Evolutionary conservation across 129 eudicot genomes (phyloP), one percentile per base, ranked within the genome.

Genomic region (Calendula officinalis): DNA sequence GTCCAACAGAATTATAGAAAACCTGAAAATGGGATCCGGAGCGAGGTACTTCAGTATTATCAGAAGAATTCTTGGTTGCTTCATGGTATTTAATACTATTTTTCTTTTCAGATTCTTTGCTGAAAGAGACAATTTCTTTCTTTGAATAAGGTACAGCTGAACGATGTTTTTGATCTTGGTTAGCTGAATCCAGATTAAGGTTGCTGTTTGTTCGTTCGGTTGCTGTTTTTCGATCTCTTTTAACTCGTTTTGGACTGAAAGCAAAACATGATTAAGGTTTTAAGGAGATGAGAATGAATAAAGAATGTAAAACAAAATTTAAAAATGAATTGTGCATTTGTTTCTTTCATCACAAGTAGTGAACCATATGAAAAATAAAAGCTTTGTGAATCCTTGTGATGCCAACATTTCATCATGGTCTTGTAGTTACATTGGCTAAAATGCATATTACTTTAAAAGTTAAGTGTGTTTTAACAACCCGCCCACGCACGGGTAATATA

Each of bases 1-100:
- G 7, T 12, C 56, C 40, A 60, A 61, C 8, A 51, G n/a, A 51
- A 10, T 37, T 35, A 43, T 62, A 39, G 41, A 38, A 42, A 58
- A 86, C 98, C 98, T 91, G 98, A 71, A 70, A 68, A 51, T 36
- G 72, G 50, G 84, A 80, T 70, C 78, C 74, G n/a, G 96, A 62
- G 10, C 66, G 82, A 64, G 85, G 84, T 17, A 72, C 71, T 66
- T 65, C 82, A 32, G 47, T 57, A 15, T 72, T 57, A 40, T 71
- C 80, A 5, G 82, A 79, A 67, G 86, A 62, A 67, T 56, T 51
- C 57, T 68, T 84, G 41, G 73, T 64, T 76, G 75, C 89, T 67
- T 77, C 86, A 44, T 51, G 68, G n/a, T 37, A 71, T 61, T 66
- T 82, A 56, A 74, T 62, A 22, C 36, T n/a, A n/a, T n/a, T 52